A percentile compares a stretch with the other conserved stretches of the same genome.
phyloP scores from a whole-genome alignment of 148 eudicot genomes.

The Rhododendron simsii region DNA sequence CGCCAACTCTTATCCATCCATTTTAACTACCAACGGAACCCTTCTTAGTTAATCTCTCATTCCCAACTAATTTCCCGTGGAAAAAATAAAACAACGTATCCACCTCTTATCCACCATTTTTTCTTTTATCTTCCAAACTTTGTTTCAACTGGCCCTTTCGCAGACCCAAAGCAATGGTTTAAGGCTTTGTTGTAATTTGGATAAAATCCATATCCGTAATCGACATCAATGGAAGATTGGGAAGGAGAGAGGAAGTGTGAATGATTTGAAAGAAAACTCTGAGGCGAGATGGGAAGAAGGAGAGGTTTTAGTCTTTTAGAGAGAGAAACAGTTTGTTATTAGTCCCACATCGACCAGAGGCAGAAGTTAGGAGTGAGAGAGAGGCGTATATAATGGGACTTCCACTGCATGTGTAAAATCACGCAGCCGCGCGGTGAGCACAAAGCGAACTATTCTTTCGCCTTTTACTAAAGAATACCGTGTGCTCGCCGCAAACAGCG shows the following conservation, averaged over 20 bases:
- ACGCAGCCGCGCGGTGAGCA: slow-evolving; percentile 14
- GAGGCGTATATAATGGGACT: neutral
- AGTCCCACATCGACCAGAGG: neutral
- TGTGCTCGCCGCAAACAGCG: slow-evolving; percentile 15
- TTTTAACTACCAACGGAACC: too few relatives aligned
- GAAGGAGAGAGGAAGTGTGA: neutral
- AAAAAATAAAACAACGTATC: too few relatives aligned
- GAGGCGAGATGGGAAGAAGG: neutral
- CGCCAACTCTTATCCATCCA: too few relatives aligned
- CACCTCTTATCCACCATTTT: too few relatives aligned
- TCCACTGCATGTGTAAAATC: fast-evolving
- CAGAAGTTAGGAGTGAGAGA: neutral
- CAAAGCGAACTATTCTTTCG: slow-evolving; percentile 30
- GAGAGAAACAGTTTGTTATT: neutral
- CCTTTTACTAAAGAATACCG: slow-evolving; percentile 29
- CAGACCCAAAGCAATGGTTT: neutral
- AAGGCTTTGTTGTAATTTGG: neutral
- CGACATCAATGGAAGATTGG: neutral
- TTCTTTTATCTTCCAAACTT: neutral
- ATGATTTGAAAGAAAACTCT: neutral
- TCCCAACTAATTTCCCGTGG: too few relatives aligned
- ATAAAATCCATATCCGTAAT: neutral
- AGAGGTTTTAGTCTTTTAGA: neutral
- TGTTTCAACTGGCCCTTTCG: neutral
- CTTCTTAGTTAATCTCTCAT: too few relatives aligned